A percentile compares a stretch with the other conserved stretches of the same genome.
phyloP scores from a whole-genome alignment of 768 basidiomycete genomes.

The Amanita thiersii region DNA sequence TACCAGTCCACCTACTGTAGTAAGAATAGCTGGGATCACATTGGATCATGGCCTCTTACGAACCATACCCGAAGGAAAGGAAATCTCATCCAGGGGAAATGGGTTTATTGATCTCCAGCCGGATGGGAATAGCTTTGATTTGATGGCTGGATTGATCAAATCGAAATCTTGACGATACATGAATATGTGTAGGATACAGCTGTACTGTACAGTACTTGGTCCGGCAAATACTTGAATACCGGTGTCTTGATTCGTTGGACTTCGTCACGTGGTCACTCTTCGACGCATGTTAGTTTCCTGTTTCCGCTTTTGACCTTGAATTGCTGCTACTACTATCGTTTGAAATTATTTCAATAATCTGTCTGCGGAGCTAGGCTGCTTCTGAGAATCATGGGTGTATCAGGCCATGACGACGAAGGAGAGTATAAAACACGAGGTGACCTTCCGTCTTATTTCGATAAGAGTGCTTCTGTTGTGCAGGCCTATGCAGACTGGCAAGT shows the following conservation, averaged over 20 bases:
- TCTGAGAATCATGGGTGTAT: background rate
- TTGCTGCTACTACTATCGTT: no score
- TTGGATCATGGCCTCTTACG: conserved; percentile 81
- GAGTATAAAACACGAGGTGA: conserved; percentile 12
- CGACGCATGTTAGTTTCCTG: no score
- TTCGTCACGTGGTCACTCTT: no score
- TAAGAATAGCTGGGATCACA: conserved; percentile 82
- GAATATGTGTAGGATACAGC: background rate
- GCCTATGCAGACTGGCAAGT: conserved; percentile 25
- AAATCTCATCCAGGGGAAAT: conserved; percentile 20
- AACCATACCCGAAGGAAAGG: conserved; percentile 42
- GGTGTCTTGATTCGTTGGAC: no score
- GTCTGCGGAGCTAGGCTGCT: no score
- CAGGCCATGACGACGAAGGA: no score
- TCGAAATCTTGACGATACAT: conserved; percentile 25
- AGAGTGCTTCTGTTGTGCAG: conserved; percentile 26
- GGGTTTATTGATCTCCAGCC: conserved; percentile 92
- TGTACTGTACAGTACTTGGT: background rate
- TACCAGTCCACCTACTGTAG: conserved; percentile 53
- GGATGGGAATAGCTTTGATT: conserved; percentile 94
- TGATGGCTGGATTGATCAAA: conserved; percentile 84
- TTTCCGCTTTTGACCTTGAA: no score
- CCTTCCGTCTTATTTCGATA: conserved; percentile 26
- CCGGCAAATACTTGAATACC: no score
- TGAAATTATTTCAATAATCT: no score